These are phyloP conservation scores for Cronartium ribicola DNA, from an alignment of 1,284 basidiomycete genomes.

Conservation along the genomic window DNA sequence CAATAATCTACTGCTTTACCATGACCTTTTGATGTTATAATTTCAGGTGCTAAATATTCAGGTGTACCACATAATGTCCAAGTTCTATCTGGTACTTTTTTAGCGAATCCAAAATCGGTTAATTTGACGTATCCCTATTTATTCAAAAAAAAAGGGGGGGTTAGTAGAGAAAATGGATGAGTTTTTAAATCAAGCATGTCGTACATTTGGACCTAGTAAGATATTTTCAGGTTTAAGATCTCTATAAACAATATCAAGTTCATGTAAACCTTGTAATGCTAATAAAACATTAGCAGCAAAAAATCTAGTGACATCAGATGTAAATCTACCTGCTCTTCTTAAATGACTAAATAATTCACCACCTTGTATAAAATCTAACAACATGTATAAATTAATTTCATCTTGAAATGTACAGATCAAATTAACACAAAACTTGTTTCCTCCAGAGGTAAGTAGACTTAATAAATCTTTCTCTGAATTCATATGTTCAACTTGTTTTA, in stretches of 20 bases:
- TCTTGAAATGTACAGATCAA: constrained; percentile 51
- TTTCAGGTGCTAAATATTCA: constrained; percentile 46
- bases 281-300: constrained; percentile 57
- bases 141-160: background rate
- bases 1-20: constrained; percentile 58
- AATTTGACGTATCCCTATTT: constrained; percentile 50
- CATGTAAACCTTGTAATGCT: constrained; percentile 56
- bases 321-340: constrained; percentile 54
- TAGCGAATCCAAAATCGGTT: constrained; percentile 58
- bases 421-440: constrained; percentile 7
- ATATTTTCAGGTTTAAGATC: constrained; percentile 58
- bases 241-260: constrained; percentile 56
- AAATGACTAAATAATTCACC: constrained; percentile 58
- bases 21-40: constrained; percentile 54
- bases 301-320: constrained; percentile 57
- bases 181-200: constrained; percentile 47
- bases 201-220: constrained; percentile 54
- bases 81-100: constrained; percentile 55
- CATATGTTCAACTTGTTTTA: constrained; percentile 60
- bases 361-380: constrained; percentile 57
- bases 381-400: constrained; percentile 57
- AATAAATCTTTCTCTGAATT: constrained; percentile 58
- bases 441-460: background rate
- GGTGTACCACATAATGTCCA: constrained; percentile 55
- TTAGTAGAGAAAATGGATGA: background rate